A percentile compares a stretch with the other conserved stretches of the same genome.
phyloP scores from a whole-genome alignment of 345 rosid species.

The Corchorus olitorius region DNA sequence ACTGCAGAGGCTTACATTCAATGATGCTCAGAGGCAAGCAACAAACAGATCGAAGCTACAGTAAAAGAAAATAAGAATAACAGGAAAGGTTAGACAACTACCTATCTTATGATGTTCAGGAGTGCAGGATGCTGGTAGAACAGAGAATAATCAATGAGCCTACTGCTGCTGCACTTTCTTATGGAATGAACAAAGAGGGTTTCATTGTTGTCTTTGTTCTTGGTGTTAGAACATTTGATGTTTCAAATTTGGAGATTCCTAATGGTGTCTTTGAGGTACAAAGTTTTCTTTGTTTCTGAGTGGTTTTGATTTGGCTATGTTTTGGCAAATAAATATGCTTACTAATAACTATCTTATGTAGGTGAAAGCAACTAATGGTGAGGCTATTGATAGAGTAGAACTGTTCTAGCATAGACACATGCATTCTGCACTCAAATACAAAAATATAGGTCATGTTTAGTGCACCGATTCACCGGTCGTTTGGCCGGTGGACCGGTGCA shows the following conservation, averaged over 20 bases:
- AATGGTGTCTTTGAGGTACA: constrained; percentile 92
- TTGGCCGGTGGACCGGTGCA: no score
- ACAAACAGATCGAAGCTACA: no score
- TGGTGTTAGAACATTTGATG: constrained; percentile 92
- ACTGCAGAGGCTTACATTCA: constrained; percentile 87
- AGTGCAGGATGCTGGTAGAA: constrained; percentile 96
- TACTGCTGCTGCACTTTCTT: constrained; percentile 93
- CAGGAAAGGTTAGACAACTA: no score
- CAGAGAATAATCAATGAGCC: constrained; percentile 93
- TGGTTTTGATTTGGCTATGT: neutral
- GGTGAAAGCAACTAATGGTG: constrained; percentile 99
- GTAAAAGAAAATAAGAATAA: no score
- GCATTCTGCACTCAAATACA: no score
- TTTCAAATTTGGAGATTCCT: constrained; percentile 85
- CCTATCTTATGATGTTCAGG: no score
- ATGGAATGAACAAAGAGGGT: constrained; percentile 94
- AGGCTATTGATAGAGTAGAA: no score
- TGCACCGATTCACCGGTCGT: no score
- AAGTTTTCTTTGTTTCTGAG: neutral
- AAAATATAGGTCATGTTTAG: no score
- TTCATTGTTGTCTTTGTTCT: constrained; percentile 91
- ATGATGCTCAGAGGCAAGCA: constrained; percentile 97
- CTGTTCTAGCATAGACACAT: no score
- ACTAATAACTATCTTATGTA: constrained; percentile 19
- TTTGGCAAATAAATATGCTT: neutral